Conservation (phyloP, 768 basidiomycete species). For the Termitomyces sp. region DNA sequence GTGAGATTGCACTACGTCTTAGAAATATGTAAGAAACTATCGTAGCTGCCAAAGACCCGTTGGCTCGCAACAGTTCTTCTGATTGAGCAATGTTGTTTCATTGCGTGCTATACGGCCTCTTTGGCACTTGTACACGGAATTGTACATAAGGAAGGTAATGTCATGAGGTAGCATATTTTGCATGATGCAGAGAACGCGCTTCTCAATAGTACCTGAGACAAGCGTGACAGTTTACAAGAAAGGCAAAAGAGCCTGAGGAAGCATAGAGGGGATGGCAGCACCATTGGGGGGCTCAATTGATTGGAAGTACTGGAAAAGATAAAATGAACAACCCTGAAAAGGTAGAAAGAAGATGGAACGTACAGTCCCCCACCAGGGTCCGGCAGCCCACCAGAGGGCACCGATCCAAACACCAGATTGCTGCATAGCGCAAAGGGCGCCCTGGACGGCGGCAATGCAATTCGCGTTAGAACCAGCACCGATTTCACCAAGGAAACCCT, state of each 20-base stretch:
- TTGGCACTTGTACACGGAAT: neutral
- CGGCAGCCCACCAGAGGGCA: slow-evolving; percentile 56
- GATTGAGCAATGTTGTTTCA: neutral
- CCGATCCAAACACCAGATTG: slow-evolving; percentile 57
- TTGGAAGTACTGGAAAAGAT: slow-evolving; percentile 45
- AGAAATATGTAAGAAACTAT: neutral
- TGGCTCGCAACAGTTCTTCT: too few species aligned
- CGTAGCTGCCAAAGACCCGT: too few species aligned
- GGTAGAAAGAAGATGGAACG: slow-evolving; percentile 20
- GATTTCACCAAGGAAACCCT: slow-evolving; percentile 64
- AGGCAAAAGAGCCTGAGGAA: slow-evolving; percentile 54
- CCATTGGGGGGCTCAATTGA: slow-evolving; percentile 62
- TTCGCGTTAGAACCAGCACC: slow-evolving; percentile 46
- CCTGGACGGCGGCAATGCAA: slow-evolving; percentile 47
- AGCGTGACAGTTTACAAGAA: slow-evolving; percentile 37
- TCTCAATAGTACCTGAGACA: neutral
- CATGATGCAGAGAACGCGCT: neutral
- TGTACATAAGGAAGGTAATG: neutral
- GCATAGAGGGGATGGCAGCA: slow-evolving; percentile 45
- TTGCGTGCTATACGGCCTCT: neutral
- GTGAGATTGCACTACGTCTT: too few species aligned
- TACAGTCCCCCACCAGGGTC: slow-evolving; percentile 58
- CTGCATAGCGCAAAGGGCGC: slow-evolving; percentile 59
- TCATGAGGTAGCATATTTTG: neutral
- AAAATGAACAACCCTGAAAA: slow-evolving; percentile 2